phyloP scores from a whole-genome alignment of 2,329 filamentous ascomycete species.

The Ophiostoma tasmaniense region DNA sequence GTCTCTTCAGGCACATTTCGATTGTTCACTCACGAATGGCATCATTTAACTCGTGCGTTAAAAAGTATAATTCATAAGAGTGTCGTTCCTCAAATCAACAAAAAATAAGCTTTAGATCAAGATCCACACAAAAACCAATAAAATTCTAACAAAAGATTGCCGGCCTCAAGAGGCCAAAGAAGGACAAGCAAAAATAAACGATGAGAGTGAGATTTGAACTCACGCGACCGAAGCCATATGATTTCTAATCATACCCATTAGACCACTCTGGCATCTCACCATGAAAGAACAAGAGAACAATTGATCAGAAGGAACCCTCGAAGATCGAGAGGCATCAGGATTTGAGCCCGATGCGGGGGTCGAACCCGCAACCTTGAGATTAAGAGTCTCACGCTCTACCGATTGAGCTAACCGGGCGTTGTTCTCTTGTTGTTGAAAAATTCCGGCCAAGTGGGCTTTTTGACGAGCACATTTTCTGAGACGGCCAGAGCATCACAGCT shows the following conservation, averaged over 20 bases:
- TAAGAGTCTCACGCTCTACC: constrained; percentile 68
- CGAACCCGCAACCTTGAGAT: constrained; percentile 31
- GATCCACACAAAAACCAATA: background rate
- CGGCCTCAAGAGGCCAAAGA: background rate
- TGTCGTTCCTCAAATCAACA: no score
- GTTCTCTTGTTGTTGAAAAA: constrained; percentile 14
- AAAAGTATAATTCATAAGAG: no score
- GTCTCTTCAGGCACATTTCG: background rate
- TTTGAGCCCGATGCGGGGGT: constrained; percentile 42
- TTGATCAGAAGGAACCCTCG: background rate
- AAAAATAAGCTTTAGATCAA: background rate
- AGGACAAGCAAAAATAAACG: background rate
- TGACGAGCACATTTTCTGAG: background rate
- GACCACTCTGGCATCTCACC: constrained; percentile 2
- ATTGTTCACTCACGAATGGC: no score
- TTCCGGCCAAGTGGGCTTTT: background rate
- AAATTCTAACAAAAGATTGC: background rate
- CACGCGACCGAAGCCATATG: constrained; percentile 2
- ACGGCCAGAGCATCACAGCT: background rate
- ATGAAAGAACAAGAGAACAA: constrained; percentile 1
- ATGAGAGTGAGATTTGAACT: constrained; percentile 3
- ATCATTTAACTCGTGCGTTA: no score
- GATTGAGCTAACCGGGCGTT: constrained; percentile 56
- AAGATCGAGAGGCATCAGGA: constrained; percentile 27
- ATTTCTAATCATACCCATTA: constrained; percentile 4